Evolutionary conservation across 495 filamentous ascomycete genomes (phyloP).

Genomic region (Cercophora scortea): DNA sequence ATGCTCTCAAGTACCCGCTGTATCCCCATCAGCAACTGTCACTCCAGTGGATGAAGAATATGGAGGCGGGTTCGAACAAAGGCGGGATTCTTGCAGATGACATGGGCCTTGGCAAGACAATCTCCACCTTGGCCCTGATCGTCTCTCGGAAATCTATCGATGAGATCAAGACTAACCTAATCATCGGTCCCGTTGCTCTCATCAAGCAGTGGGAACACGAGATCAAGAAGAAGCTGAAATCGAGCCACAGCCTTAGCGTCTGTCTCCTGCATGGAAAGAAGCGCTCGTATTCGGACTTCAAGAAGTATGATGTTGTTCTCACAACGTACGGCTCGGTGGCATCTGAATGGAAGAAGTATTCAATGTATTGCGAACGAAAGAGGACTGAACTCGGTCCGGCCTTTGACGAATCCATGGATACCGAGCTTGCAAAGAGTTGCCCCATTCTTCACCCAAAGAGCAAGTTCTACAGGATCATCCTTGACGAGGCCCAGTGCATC

Average conservation of each 20-base stretch:
- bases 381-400: slow-evolving; percentile 5
- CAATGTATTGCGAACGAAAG: slow-evolving; percentile 7
- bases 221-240: slow-evolving; percentile 63
- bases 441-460: slow-evolving; percentile 57
- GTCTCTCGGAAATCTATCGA: slow-evolving; percentile 60
- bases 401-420: slow-evolving; percentile 12
- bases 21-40: slow-evolving; percentile 82
- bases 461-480: slow-evolving; percentile 75
- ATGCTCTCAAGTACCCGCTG: slow-evolving; percentile 58
- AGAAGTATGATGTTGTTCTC: slow-evolving; percentile 71
- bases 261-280: slow-evolving; percentile 58
- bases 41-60: slow-evolving; percentile 72
- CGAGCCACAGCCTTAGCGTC: slow-evolving; percentile 50
- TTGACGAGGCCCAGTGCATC: slow-evolving; percentile 92
- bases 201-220: slow-evolving; percentile 88
- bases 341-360: slow-evolving; percentile 53
- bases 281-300: slow-evolving; percentile 51
- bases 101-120: slow-evolving; percentile 96
- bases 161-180: slow-evolving; percentile 59
- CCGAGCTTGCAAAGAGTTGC: slow-evolving; percentile 30
- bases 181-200: slow-evolving; percentile 79
- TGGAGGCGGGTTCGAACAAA: slow-evolving; percentile 69
- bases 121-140: slow-evolving; percentile 80
- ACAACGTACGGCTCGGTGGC: slow-evolving; percentile 82
- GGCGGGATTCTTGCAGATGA: slow-evolving; percentile 86